Evolutionary conservation across 768 basidiomycete species (phyloP), one percentile per base, ranked within the genome.

Genomic region (Boletellus ananiceps): DNA sequence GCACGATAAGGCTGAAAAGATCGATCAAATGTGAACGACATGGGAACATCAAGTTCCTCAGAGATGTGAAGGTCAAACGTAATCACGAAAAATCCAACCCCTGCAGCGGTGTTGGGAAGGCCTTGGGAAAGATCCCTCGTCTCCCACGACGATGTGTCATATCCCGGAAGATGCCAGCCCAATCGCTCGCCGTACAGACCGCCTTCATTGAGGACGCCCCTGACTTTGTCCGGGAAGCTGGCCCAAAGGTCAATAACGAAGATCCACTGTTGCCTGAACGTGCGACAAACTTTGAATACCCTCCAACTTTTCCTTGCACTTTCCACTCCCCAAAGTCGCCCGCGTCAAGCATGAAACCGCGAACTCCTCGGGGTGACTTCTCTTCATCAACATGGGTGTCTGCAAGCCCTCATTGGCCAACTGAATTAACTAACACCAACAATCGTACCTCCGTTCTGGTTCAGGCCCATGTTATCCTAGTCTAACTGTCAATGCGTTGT

Each of bases 21-120:
- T 40, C 82, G 75, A 41, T 82, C 77, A 60, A 90, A 91, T 1
- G 74, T 79, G 61, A 91, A 88, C 13, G 84, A 85, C 57, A 91
- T 68, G 54, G 79, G 79, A 5, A 80, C 76, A 57, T 92, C 90
- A n/a, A 79, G 65, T 18, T 74, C 80, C 11, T 63, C 53, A 0
- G 83, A 79, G 27, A 91, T 72, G 38, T 76, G 59, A 34, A 92
- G 68, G 13, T 79, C 69, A 65, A 93, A 87, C 0, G 80, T 84
- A 6, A 88, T 83, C 18, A 86, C 76, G 61, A 90, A 92, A 71
- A 92, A 91, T 7, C 89, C 90, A 21, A 90, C 77, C 14, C 90
- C 90, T 5, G 89, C 79, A 14, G 64, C 52, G 8, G 69, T 69
- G 36, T 70, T 63, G 0, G 84, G 84, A 18, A 89, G 72, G 5